Evolutionary conservation across 2,329 filamentous ascomycete genomes (phyloP), one percentile per base, ranked within the genome.

Genomic region (Neonectria neomacrospora): DNA sequence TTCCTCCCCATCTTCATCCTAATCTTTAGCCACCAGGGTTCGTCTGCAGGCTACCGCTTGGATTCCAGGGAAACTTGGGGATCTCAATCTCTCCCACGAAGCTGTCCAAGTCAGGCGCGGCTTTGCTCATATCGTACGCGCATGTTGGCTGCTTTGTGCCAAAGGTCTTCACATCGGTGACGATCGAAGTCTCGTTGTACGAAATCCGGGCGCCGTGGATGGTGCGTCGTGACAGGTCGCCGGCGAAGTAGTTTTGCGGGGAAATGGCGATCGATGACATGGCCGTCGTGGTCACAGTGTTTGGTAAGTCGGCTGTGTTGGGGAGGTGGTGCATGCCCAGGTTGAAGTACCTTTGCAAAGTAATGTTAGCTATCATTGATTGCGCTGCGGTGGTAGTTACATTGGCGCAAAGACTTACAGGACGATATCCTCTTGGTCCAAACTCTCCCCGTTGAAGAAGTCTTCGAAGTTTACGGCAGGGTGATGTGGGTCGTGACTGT

Each of bases 401-500:
- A 28, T 3, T 45, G 20, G 26, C 4, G 1, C 0, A 20, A 8
- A 14, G 20, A 18, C 66, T 45, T 34, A 68, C 65, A 68, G 11
- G 5, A 66, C 66, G 3, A 68, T 59, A 1, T 68, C 65, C n/a
- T 68, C 63, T 34, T 68, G 66, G 0, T 66, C 55, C 0, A 68
- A 18, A 28, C 62, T 64, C 30, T 68, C 66, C 0, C 66, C 47
- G 16, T 68, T 39, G 20, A 68, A 68, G 18, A 68, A 68, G 1
- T 55, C 28, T 2, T 60, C 18, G 5, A 68, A 68, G 28, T 68
- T 44, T 0, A 68, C 66, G 1, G 63, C 66, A 34, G 86, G 86
- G 54, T 86, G 78, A 3, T 76, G 41, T 0, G 79, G 75, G 30
- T 82, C 78, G 66, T 82, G 79, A 51, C 74, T 79, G 67, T 86